Base-by-base conservation (phyloP, 129 eudicot species). In the Dittrichia graveolens region DNA sequence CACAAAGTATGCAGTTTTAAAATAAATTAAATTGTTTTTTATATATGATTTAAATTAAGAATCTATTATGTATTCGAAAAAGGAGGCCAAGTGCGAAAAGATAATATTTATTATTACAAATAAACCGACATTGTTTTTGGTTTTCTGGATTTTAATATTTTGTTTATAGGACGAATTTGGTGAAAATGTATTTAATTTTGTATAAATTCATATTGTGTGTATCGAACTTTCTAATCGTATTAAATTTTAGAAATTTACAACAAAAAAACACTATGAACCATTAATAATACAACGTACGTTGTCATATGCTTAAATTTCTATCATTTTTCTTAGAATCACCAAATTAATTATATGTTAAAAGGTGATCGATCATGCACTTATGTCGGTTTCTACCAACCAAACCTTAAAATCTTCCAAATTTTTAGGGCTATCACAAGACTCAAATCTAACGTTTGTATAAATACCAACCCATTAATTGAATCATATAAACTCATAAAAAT, bases 341-440 rank as follows among this genome's bases (percentile, higher is more conserved):
- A 53, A n/a, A 49, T 44, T 42, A 44, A 75, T 24, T 9, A 34
- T 34, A 0, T 37, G 2, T 49, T 52, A 52, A 41, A 43, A 15
- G 43, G 5, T 42, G 65, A n/a, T 52, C 64, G 18, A 16, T 16
- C 49, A n/a, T 16, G 4, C 5, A 73, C 15, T 14, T 60, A 50
- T 50, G 34, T 61, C 13, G 7, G 38, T 39, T 49, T 40, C 71
- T 60, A 59, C 63, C 3, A 58, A 31, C 72, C 63, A 54, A 62
- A 34, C 66, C 77, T 50, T 50, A 53, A 54, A 65, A 62, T 50
- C 65, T 14, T 71, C 61, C 82, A 71, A 34, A 52, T 12, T 44
- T 71, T 64, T 71, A 62, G 77, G 77, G 38, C 59, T 3, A 71
- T 71, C 82, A 78, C 72, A 58, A 71, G 77, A 45, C 63, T 14